These are phyloP conservation scores for Pythium utonaiense DNA, from an alignment of 352 stramenopile species.

Conservation along the genomic window DNA sequence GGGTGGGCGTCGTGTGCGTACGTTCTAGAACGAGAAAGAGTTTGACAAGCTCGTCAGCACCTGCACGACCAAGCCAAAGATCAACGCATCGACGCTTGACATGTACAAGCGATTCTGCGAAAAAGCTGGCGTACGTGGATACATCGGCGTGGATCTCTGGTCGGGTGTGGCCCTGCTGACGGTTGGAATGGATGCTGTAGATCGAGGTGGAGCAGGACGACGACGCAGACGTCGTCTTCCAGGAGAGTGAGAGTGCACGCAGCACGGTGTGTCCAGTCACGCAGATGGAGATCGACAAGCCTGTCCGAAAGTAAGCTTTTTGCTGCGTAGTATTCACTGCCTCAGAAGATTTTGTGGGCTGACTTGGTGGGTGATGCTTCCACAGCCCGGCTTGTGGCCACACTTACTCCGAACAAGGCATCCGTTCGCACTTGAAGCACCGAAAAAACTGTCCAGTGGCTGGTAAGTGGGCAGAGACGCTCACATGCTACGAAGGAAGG, in stretches of 20 bases:
- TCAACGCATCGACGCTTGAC: conserved; percentile 62
- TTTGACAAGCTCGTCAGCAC: conserved; percentile 67
- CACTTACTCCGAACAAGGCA: conserved; percentile 80
- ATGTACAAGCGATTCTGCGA: conserved; percentile 82
- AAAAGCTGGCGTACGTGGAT: conserved; percentile 52
- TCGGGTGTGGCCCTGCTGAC: neutral
- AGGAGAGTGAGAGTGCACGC: conserved; percentile 71
- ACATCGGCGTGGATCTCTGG: neutral
- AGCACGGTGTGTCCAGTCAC: conserved; percentile 80
- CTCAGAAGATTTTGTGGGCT: too few relatives aligned
- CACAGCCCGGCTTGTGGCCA: conserved; percentile 65
- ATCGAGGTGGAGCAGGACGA: conserved; percentile 68
- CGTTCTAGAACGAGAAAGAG: conserved; percentile 32
- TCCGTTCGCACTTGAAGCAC: conserved; percentile 62
- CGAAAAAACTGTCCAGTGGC: conserved; percentile 78
- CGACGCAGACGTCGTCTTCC: conserved; percentile 77
- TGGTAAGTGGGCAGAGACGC: too few relatives aligned
- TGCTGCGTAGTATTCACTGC: too few relatives aligned
- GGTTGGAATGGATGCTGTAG: conserved; percentile 25
- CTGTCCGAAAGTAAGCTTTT: conserved; percentile 62
- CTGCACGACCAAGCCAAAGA: conserved; percentile 41
- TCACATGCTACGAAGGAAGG: too few relatives aligned
- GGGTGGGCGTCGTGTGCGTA: neutral
- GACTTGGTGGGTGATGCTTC: neutral
- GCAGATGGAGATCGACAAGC: conserved; percentile 76